Evolutionary conservation across 1,139 yeast genomes (phyloP).

Genomic region (Pichia sp.): DNA sequence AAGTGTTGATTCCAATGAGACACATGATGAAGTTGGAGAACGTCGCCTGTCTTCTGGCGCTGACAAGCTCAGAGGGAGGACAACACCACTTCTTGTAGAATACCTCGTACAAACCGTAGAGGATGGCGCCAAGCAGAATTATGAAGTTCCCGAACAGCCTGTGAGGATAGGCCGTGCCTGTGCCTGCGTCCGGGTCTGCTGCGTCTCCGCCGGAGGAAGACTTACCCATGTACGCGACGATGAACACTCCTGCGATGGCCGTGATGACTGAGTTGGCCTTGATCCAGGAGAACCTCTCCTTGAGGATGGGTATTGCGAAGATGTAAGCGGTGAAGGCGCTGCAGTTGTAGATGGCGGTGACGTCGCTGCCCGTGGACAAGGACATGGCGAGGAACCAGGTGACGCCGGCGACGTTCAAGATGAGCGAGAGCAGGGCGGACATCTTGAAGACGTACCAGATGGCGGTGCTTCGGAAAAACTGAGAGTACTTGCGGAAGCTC

Average conservation of each 20-base stretch:
- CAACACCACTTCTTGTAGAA: constrained; percentile 72
- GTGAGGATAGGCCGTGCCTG: constrained; percentile 46
- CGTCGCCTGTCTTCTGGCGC: constrained; percentile 52
- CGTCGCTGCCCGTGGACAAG: constrained; percentile 77
- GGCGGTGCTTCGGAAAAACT: constrained; percentile 44
- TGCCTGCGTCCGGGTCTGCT: constrained; percentile 18
- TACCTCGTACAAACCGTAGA: constrained; percentile 84
- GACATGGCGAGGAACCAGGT: constrained; percentile 88
- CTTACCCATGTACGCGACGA: constrained; percentile 71
- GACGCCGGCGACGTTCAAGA: constrained; percentile 71
- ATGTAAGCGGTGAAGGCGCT: constrained; percentile 85
- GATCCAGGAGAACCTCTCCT: constrained; percentile 60
- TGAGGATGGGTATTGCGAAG: constrained; percentile 71
- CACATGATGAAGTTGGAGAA: constrained; percentile 56
- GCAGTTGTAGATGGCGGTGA: constrained; percentile 87
- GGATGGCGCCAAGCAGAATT: constrained; percentile 71
- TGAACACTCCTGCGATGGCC: constrained; percentile 70
- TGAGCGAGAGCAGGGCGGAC: constrained; percentile 45
- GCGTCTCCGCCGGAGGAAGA: not conserved
- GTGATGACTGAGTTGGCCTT: constrained; percentile 66
- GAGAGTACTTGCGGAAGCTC: constrained; percentile 36
- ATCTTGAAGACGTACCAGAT: constrained; percentile 44
- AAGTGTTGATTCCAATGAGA: constrained; percentile 57
- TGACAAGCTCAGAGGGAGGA: constrained; percentile 58
- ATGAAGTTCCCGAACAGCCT: constrained; percentile 67